Evolutionary conservation across 2,329 filamentous ascomycete genomes (phyloP).

Genomic region (Sclerotinia nivalis): DNA sequence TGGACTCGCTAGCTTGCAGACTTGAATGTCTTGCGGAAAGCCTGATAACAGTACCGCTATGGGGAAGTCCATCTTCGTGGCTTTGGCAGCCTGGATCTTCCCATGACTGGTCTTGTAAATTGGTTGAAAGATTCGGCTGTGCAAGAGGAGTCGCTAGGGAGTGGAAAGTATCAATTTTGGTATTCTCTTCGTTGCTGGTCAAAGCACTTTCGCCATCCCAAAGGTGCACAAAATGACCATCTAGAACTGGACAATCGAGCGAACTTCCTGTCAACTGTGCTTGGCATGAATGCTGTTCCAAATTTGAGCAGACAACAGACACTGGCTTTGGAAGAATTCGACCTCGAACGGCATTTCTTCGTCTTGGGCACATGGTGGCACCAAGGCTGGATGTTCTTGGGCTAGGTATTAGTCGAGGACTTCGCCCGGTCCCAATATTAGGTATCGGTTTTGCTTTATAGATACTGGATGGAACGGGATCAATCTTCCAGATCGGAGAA

Average conservation of each 20-base stretch:
- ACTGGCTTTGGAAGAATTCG: conserved; percentile 8
- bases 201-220: not conserved
- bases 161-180: not conserved
- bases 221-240: not conserved
- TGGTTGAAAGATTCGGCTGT: not conserved
- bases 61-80: not conserved
- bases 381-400: conserved; percentile 14
- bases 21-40: conserved; percentile 7
- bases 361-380: conserved; percentile 1
- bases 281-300: conserved; percentile 4
- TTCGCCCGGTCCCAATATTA: not conserved
- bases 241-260: not conserved
- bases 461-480: conserved; percentile 9
- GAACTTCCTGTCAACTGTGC: not conserved
- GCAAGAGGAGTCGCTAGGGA: not conserved
- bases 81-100: not conserved
- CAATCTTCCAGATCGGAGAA: conserved; percentile 6
- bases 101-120: not conserved
- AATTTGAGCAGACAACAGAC: not conserved
- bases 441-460: conserved; percentile 5
- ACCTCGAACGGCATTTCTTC: conserved; percentile 17
- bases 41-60: conserved; percentile 10
- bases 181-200: not conserved
- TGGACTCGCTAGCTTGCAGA: conserved; percentile 7
- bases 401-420: not conserved